Evolutionary conservation across 129 eudicot genomes (phyloP), one percentile per base, ranked within the genome.

Genomic region (Tanacetum coccineum): DNA sequence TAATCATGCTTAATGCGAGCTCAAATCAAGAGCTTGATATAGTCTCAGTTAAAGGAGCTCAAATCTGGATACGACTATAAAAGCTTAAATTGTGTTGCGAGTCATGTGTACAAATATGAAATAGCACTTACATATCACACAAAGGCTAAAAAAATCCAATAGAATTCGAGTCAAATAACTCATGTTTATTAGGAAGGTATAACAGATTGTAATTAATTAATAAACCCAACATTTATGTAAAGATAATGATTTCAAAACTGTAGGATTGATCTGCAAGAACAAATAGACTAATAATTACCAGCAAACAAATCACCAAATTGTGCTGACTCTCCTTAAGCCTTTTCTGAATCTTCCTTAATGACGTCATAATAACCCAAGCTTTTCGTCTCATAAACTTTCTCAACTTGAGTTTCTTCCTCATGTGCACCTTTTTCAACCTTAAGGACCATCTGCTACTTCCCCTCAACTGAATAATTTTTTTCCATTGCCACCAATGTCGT

Each of bases 301-400:
- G 95, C 95, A 77, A 90, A 90, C 54, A 87, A 79, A 74, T 90
- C 95, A 13, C 95, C 95, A 51, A 87, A 90, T 77, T 87, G 97
- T 4, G 84, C 64, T 67, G 84, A 70, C 95, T 81, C 12, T 90
- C 92, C 73, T 82, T 90, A 53, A 87, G 79, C 73, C 97, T 79
- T 59, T 75, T 87, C 62, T 70, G 15, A 8, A 90, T 74, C 73
- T 78, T 90, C 9, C 36, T 45, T 78, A 82, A 70, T 0, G 85
- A 85, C 22, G 57, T 18, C 51, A 64, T 71, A 8, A 84, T 76
- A 32, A 76, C 3, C 17, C 79, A 77, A n/a, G 87, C 74, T 73
- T 82, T 89, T 44, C 82, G 76, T 53, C 75, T 79, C 75, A 86
- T 40, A 20, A 84, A 82, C 58, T 80, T 89, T 76, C 40, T 76